Evolutionary conservation across 805 yeast genomes (phyloP), one percentile per base, ranked within the genome.

Genomic region (Candida chilensis): DNA sequence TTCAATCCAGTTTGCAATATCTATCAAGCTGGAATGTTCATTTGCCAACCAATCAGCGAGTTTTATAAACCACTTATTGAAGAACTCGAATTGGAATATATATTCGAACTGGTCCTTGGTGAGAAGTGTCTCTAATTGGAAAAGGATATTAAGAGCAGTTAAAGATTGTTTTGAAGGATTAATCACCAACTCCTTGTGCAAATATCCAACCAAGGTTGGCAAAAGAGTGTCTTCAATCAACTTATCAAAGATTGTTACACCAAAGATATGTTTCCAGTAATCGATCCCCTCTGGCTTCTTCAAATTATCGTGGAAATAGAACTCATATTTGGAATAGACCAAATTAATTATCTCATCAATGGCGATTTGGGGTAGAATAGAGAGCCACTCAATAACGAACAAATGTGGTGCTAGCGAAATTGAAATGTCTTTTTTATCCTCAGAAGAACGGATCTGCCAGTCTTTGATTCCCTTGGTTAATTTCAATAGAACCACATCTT

Each of bases 11-110:
- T 32, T 27, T 2, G 48, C 28, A 3, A 57, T 38, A 15, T 54
- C 57, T 8, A 22, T n/a, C 7, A 7, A 22, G 13, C 13, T 7
- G 21, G 37, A 14, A 31, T 33, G 16, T 38, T 38, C 3, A 42
- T 40, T 32, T 17, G 22, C 28, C 5, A 54, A 36, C 60, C 61
- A 56, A 27, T 39, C 32, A 13, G 37, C 36, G 13, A 61, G 40
- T 4, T 36, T 35, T 14, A 40, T 30, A 4, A 46, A 22, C 59
- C 64, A 47, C 9, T 64, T 59, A 33, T 67, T 65, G 39, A 68
- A 60, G 13, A 64, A 39, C 15, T 41, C 50, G 22, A 48, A 38
- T 27, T 49, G 56, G 17, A 69, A 20, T 2, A 67, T 24, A 4
- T 27, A 22, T 5, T 37, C 36, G 12, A 50, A 36, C 9, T 35